These are phyloP conservation scores for Colletotrichum higginsianum DNA, from an alignment of 2,329 filamentous ascomycete species.

Conservation along the genomic window DNA sequence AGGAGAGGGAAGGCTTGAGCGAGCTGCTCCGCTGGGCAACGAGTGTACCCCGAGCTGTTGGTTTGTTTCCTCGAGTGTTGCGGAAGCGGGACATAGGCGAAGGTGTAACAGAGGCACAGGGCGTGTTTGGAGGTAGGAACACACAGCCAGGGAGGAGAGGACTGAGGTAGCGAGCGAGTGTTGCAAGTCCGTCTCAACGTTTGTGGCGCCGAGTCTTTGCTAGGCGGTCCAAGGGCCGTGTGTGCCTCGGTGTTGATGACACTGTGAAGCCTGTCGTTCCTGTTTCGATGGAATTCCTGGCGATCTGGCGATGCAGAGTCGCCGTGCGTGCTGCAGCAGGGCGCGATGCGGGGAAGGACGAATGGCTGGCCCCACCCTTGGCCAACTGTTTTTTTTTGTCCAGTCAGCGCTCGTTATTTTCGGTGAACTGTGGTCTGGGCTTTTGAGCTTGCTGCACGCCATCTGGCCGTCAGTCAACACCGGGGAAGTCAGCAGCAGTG, in stretches of 20 bases:
- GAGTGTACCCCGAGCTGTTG: neutral
- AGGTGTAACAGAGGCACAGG: slow-evolving; percentile 34
- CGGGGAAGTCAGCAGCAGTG: too few species aligned
- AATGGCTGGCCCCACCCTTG: slow-evolving; percentile 18
- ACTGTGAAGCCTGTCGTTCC: slow-evolving; percentile 23
- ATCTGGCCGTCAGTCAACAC: slow-evolving; percentile 1
- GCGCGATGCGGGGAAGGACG: slow-evolving; percentile 36
- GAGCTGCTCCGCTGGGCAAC: neutral
- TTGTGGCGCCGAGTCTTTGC: slow-evolving; percentile 3
- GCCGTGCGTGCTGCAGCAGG: slow-evolving; percentile 26
- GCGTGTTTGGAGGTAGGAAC: neutral
- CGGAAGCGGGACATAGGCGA: neutral
- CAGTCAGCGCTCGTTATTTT: slow-evolving; percentile 11
- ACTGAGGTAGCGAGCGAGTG: neutral
- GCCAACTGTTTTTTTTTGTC: neutral
- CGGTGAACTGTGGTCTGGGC: slow-evolving; percentile 30
- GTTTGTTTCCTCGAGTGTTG: neutral
- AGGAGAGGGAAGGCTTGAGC: too few species aligned
- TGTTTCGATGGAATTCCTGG: slow-evolving; percentile 17
- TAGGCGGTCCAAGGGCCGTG: slow-evolving; percentile 2
- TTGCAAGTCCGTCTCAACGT: slow-evolving; percentile 38
- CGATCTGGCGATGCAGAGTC: slow-evolving; percentile 18
- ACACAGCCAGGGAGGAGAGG: neutral
- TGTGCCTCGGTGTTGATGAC: accelerated
- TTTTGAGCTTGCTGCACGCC: slow-evolving; percentile 35